phyloP scores from a whole-genome alignment of 495 filamentous ascomycete genomes.

The Penicillium waksmanii region DNA sequence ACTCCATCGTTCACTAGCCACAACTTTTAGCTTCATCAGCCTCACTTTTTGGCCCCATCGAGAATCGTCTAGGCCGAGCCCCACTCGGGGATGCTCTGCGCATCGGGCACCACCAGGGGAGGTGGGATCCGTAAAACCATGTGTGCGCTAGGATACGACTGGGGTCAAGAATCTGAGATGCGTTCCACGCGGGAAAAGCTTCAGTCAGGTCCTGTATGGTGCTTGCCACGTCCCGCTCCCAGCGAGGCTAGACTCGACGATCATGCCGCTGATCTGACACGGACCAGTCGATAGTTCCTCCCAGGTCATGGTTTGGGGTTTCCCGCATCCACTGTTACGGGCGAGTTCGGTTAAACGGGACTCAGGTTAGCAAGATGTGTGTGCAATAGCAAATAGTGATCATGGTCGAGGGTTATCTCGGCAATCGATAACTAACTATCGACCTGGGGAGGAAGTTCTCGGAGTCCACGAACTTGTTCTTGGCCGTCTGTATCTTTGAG shows the following conservation, averaged over 20 bases:
- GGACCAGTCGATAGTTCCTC: conserved; percentile 26
- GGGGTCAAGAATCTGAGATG: conserved; percentile 10
- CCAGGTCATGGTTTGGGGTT: not conserved
- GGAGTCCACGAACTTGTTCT: not conserved
- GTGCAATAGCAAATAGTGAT: not conserved
- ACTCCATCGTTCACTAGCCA: conserved; percentile 19
- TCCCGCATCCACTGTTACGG: conserved; percentile 1
- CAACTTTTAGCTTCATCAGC: conserved; percentile 17
- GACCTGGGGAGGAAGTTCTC: not conserved
- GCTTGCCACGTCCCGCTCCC: conserved; percentile 12
- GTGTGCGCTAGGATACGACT: conserved; percentile 11
- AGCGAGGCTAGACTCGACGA: conserved; percentile 14
- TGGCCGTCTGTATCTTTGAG: not conserved
- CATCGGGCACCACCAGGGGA: not conserved
- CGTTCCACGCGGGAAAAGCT: conserved; percentile 26
- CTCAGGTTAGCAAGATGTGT: not conserved
- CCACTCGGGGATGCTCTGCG: conserved; percentile 1
- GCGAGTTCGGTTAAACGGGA: not conserved
- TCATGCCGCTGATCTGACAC: conserved; percentile 27
- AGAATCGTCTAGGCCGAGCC: not conserved
- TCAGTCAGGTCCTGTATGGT: conserved; percentile 12
- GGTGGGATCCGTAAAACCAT: conserved; percentile 14
- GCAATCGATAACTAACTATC: not conserved
- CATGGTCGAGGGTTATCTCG: not conserved
- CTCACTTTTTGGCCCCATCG: conserved; percentile 9